Percentiles rank a stretch among this genome's conserved stretches.
These are phyloP conservation scores for Protea cynaroides DNA, from an alignment of 164 flowering plant genomes.

Conservation along the genomic window DNA sequence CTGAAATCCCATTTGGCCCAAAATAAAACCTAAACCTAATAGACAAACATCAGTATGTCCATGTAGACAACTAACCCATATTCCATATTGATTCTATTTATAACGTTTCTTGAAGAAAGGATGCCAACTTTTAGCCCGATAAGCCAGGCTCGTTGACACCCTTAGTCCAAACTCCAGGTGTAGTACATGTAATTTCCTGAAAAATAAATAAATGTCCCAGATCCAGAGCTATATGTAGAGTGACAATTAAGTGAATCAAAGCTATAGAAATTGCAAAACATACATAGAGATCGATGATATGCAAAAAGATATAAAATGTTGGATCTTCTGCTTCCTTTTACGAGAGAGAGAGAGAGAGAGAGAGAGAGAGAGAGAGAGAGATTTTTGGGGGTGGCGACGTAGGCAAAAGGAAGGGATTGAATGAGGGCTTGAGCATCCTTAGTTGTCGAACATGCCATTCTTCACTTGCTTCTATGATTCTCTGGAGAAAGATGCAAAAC, in stretches of 20 bases:
- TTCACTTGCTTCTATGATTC: background rate
- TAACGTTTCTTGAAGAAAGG: too few relatives aligned
- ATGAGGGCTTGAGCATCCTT: constrained; percentile 61
- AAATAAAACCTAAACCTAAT: too few relatives aligned
- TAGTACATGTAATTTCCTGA: too few relatives aligned
- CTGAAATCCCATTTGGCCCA: too few relatives aligned
- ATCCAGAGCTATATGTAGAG: background rate
- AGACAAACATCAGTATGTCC: too few relatives aligned
- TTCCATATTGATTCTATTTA: too few relatives aligned
- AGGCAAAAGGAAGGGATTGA: constrained; percentile 66
- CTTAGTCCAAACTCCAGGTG: too few relatives aligned
- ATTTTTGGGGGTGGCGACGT: constrained; percentile 64
- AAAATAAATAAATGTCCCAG: background rate
- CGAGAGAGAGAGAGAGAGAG: background rate
- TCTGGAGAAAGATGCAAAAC: background rate
- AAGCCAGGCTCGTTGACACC: too few relatives aligned
- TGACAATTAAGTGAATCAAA: constrained; percentile 54
- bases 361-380: constrained; percentile 19
- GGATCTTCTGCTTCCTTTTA: background rate
- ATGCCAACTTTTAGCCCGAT: too few relatives aligned
- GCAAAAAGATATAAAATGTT: constrained; percentile 12
- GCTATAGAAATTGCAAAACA: constrained; percentile 68
- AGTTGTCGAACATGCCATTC: constrained; percentile 45
- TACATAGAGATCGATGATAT: constrained; percentile 87
- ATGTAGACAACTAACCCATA: too few relatives aligned